phyloP scores from a whole-genome alignment of 768 basidiomycete species.

The Lactifluus rugatus region DNA sequence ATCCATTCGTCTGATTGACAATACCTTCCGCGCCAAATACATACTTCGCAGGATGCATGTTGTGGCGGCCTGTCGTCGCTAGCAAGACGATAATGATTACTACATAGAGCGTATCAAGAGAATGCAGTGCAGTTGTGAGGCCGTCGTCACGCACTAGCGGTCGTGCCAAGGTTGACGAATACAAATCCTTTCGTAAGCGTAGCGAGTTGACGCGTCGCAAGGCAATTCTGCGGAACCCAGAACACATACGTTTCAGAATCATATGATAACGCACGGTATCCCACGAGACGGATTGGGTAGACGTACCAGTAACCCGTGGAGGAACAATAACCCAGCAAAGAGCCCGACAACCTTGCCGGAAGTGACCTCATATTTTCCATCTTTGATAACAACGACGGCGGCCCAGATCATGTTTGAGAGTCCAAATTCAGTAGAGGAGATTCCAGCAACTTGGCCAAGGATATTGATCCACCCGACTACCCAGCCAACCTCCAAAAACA shows the following conservation, averaged over 20 bases:
- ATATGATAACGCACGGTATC: neutral
- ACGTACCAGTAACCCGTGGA: slow-evolving; percentile 64
- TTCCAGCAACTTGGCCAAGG: slow-evolving; percentile 74
- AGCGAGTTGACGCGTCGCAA: slow-evolving; percentile 69
- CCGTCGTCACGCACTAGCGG: slow-evolving; percentile 39
- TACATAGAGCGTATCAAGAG: slow-evolving; percentile 22
- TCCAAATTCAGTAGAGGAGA: slow-evolving; percentile 82
- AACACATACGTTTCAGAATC: neutral
- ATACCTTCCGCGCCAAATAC: slow-evolving; percentile 72
- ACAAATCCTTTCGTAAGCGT: slow-evolving; percentile 68
- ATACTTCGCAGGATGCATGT: slow-evolving; percentile 75
- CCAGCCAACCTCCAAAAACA: slow-evolving; percentile 48
- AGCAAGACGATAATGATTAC: slow-evolving; percentile 82
- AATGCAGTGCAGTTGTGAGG: neutral
- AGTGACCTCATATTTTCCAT: slow-evolving; percentile 51
- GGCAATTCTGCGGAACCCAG: slow-evolving; percentile 39
- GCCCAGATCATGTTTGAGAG: slow-evolving; percentile 70
- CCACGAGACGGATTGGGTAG: neutral
- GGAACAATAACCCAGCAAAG: slow-evolving; percentile 61
- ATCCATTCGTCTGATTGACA: slow-evolving; percentile 71
- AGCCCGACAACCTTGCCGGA: slow-evolving; percentile 69
- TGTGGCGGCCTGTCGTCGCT: slow-evolving; percentile 56
- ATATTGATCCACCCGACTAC: slow-evolving; percentile 80
- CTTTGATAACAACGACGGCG: slow-evolving; percentile 57
- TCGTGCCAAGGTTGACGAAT: slow-evolving; percentile 79